A percentile compares a stretch with the other conserved stretches of the same genome.
phyloP scores from a whole-genome alignment of 2,329 filamentous ascomycete genomes.

The Ascochyta koolunga region DNA sequence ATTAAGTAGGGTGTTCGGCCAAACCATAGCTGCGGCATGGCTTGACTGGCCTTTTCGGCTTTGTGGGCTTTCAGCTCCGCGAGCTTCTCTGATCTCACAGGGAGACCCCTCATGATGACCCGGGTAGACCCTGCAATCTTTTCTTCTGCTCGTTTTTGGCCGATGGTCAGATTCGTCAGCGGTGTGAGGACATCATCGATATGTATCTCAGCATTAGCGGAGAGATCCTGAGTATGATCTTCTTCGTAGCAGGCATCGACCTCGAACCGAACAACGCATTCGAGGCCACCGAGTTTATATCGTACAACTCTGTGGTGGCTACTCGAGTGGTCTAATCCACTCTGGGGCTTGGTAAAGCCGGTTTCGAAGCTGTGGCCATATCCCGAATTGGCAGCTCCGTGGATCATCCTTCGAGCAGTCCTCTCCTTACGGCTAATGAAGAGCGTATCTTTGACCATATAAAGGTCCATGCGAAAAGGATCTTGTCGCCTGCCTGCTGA shows the following conservation, averaged over 20 bases:
- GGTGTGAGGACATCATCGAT: too few relatives aligned
- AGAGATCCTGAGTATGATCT: not conserved
- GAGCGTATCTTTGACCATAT: conserved; percentile 42
- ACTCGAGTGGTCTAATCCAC: conserved; percentile 21
- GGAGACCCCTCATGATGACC: conserved; percentile 9
- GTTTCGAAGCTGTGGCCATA: conserved; percentile 44
- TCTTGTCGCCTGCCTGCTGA: conserved; percentile 26
- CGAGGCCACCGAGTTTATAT: conserved; percentile 23
- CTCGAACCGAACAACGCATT: conserved; percentile 27
- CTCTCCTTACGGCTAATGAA: conserved; percentile 41
- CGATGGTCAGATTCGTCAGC: too few relatives aligned
- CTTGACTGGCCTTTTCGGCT: not conserved
- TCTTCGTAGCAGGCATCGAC: conserved; percentile 29
- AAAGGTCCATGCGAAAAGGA: conserved; percentile 41
- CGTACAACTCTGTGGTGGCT: conserved; percentile 28
- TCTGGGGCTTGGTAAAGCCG: conserved; percentile 27
- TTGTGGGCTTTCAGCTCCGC: conserved; percentile 27
- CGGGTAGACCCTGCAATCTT: not conserved
- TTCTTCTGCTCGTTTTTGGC: too few relatives aligned
- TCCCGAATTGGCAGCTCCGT: conserved; percentile 21
- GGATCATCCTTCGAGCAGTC: conserved; percentile 20
- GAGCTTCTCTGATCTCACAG: conserved; percentile 12
- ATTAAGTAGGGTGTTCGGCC: conserved; percentile 28
- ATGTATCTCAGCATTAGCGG: not conserved
- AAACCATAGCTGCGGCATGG: conserved; percentile 31